Conservation (phyloP, 2,329 filamentous ascomycete species). For the Paecilomyces formosus region DNA sequence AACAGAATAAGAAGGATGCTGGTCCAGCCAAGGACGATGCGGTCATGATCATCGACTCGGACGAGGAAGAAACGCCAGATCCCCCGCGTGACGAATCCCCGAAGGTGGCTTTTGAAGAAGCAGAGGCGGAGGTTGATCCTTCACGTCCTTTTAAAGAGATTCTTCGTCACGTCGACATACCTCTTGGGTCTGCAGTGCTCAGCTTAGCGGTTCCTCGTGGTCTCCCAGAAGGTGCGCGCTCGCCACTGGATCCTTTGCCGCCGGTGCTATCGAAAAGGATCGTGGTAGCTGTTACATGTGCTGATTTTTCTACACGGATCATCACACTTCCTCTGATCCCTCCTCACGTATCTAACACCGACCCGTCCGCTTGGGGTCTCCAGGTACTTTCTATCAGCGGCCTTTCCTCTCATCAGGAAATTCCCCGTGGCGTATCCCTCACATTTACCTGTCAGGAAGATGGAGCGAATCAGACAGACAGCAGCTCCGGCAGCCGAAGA, state of each 20-base stretch:
- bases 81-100: slow-evolving; percentile 12
- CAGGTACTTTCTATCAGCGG: slow-evolving; percentile 42
- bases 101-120: slow-evolving; percentile 41
- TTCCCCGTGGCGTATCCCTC: slow-evolving; percentile 45
- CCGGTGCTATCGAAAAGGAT: slow-evolving; percentile 44
- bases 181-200: slow-evolving; percentile 46
- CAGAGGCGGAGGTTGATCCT: slow-evolving; percentile 51
- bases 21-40: slow-evolving; percentile 28
- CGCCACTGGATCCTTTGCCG: slow-evolving; percentile 37
- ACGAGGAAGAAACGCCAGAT: slow-evolving; percentile 44
- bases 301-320: slow-evolving; percentile 49
- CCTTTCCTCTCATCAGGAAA: slow-evolving; percentile 42
- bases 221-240: slow-evolving; percentile 33
- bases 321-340: slow-evolving; percentile 49
- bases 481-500: slow-evolving; percentile 21
- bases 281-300: slow-evolving; percentile 48
- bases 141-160: slow-evolving; percentile 48
- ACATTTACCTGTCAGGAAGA: slow-evolving; percentile 43
- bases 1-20: slow-evolving; percentile 15
- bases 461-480: slow-evolving; percentile 20
- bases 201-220: slow-evolving; percentile 43
- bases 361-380: slow-evolving; percentile 32
- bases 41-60: slow-evolving; percentile 50
- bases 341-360: slow-evolving; percentile 36
- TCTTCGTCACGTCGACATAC: slow-evolving; percentile 48